Evolutionary conservation across 768 basidiomycete genomes (phyloP), one percentile per base, ranked within the genome.

Genomic region (Russula virescens): DNA sequence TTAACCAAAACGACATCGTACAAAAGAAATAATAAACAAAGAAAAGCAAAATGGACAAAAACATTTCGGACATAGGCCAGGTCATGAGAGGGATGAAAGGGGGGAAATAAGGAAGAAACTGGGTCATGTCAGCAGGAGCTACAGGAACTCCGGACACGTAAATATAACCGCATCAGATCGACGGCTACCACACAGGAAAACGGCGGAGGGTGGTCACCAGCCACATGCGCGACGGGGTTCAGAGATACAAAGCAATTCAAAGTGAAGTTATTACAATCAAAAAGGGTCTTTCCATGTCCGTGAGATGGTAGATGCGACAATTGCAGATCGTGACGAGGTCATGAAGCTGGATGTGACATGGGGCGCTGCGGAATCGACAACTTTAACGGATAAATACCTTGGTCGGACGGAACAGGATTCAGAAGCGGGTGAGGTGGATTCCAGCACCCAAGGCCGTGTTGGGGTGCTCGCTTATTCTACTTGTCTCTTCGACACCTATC

Each of bases 241-340:
- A 63, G 46, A 45, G 57, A 66, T 66, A 66, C 65, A 66, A 58
- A 55, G 53, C 42, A 51, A 61, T 46, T 54, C 52, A 57, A 42
- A 42, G 28, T 31, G 52, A 49, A 42, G 34, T 49, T 66, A 23
- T 63, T 66, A 66, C 65, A 66, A 64, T 58, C 63, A 64, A 64
- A 55, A 55, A 60, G 46, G 53, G 63, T 66, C 56, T 54, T 59
- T 65, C 60, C 66, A 45, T 65, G 62, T 67, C 63, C 66, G 60
- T 67, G 66, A 55, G 16, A 47, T 67, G 66, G 63, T 67, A 67
- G 59, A 67, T 67, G 60, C 57, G 66, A 67, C 66, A 67, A 67
- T 65, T 67, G 66, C 66, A 67, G 66, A 67, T 65, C 58, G 63
- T 65, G 51, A 64, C 57, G 34, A 10, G 52, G 52, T 63, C 65